Evolutionary conservation across 345 rosid genomes (phyloP).

Genomic region (Syzygium grande): DNA sequence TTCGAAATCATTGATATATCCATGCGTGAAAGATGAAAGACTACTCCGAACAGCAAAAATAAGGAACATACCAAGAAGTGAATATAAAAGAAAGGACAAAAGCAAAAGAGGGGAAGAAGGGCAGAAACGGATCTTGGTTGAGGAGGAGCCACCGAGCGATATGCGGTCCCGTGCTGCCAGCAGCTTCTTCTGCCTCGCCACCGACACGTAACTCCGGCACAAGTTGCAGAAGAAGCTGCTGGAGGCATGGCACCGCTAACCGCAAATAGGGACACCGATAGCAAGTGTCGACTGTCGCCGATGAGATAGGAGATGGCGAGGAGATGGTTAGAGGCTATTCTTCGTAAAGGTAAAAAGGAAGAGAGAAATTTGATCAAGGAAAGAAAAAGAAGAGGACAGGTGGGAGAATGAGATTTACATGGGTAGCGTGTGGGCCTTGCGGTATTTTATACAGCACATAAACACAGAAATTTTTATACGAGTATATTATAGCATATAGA

Average conservation of each 20-base stretch:
- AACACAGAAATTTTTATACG: background rate
- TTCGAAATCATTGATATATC: no score
- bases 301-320: background rate
- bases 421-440: background rate
- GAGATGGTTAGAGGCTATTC: background rate
- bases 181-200: background rate
- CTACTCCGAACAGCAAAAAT: no score
- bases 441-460: background rate
- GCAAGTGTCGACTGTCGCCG: background rate
- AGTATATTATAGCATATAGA: background rate
- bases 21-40: no score
- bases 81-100: background rate
- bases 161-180: background rate
- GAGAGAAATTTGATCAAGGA: background rate
- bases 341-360: background rate
- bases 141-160: background rate
- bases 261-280: background rate
- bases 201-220: background rate
- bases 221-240: background rate
- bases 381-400: background rate
- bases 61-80: background rate
- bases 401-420: background rate
- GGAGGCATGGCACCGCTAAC: background rate
- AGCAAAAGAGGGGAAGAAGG: background rate
- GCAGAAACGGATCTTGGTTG: background rate